Percentiles rank a stretch among this genome's conserved stretches.
These are phyloP conservation scores for Leccinellum albellum DNA, from an alignment of 768 basidiomycete species.

Conservation along the genomic window DNA sequence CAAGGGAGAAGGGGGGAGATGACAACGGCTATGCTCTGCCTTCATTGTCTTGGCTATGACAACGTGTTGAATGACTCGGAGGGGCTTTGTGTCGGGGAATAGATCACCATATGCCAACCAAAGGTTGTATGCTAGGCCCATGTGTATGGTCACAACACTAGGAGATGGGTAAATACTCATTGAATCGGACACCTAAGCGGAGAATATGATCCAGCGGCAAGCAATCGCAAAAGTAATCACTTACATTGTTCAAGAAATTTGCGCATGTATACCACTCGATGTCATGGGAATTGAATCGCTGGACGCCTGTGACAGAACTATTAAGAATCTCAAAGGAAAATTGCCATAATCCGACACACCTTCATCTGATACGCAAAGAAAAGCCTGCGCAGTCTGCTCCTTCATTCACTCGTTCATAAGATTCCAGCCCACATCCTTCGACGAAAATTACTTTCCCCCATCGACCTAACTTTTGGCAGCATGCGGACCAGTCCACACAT, in stretches of 20 bases:
- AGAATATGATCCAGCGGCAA: constrained; percentile 4
- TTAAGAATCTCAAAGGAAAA: neutral
- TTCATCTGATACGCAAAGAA: constrained; percentile 95
- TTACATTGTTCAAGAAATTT: constrained; percentile 96
- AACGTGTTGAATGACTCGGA: constrained; percentile 98
- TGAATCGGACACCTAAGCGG: constrained; percentile 75
- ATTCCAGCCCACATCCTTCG: constrained; percentile 96
- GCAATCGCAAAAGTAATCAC: constrained; percentile 19
- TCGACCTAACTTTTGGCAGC: constrained; percentile 91
- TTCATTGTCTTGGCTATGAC: constrained; percentile 99
- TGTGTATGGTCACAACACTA: constrained; percentile 97
- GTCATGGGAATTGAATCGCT: constrained; percentile 97
- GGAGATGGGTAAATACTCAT: constrained; percentile 99
- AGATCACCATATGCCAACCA: constrained; percentile 99
- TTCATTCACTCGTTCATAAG: constrained; percentile 96
- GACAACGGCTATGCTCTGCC: too few relatives aligned
- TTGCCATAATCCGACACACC: constrained; percentile 38
- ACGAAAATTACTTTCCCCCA: constrained; percentile 96
- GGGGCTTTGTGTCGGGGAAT: constrained; percentile 98
- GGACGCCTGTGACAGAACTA: constrained; percentile 54
- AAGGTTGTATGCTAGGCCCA: constrained; percentile 97
- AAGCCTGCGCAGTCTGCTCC: constrained; percentile 96
- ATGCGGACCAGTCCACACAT: constrained; percentile 99
- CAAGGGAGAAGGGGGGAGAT: too few relatives aligned
- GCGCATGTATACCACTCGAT: constrained; percentile 98